These are phyloP conservation scores for Pseudozyma pruni DNA, from an alignment of 1,284 basidiomycete species.

Conservation along the genomic window DNA sequence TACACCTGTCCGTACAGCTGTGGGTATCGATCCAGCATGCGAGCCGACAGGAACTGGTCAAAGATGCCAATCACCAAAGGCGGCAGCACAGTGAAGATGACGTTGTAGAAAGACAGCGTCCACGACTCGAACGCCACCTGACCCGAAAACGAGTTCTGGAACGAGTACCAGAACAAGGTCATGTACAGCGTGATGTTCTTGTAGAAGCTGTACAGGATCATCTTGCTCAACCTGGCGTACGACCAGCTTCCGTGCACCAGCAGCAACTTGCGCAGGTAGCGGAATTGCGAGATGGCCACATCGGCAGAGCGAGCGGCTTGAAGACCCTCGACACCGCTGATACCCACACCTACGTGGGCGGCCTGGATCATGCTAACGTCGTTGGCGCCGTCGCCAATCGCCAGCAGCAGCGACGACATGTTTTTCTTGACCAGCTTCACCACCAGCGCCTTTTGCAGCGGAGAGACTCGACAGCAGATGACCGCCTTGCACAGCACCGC, in stretches of 20 bases:
- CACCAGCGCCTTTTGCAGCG: constrained; percentile 95
- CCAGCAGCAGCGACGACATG: constrained; percentile 87
- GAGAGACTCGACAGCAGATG: constrained; percentile 97
- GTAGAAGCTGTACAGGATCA: constrained; percentile 77
- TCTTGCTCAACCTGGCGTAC: constrained; percentile 91
- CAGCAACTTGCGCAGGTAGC: constrained; percentile 93
- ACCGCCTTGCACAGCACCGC: constrained; percentile 98
- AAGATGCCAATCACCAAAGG: constrained; percentile 97
- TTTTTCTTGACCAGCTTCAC: constrained; percentile 99
- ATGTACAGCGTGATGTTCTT: constrained; percentile 94
- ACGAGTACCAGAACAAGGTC: constrained; percentile 98
- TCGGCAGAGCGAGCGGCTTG: constrained; percentile 97
- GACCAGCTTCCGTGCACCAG: constrained; percentile 99
- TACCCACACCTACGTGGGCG: constrained; percentile 89
- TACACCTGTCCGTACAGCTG: constrained; percentile 78
- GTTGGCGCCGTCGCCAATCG: constrained; percentile 80
- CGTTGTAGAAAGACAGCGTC: constrained; percentile 79
- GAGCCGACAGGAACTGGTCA: constrained; percentile 96
- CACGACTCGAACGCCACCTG: constrained; percentile 98
- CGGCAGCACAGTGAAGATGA: constrained; percentile 77
- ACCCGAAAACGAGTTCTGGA: constrained; percentile 87
- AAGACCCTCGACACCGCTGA: constrained; percentile 96
- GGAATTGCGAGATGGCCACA: constrained; percentile 96
- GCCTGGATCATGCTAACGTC: constrained; percentile 76
- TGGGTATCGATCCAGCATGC: constrained; percentile 95